Evolutionary conservation across 2,329 filamentous ascomycete genomes (phyloP).

Genomic region (Kalaharituber pfeilii): DNA sequence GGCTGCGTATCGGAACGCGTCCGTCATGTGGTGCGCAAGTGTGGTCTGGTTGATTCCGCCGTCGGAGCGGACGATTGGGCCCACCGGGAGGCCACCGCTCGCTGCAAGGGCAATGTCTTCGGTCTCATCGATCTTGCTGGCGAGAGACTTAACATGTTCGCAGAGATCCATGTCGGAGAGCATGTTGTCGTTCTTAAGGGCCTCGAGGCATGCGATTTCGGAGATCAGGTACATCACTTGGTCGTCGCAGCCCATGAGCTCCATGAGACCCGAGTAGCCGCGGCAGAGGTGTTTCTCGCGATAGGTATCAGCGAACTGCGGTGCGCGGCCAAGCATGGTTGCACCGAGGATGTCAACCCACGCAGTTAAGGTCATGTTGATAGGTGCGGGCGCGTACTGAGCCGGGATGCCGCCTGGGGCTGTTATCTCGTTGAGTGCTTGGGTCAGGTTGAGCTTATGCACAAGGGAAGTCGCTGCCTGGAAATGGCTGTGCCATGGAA

Average conservation of each 20-base stretch:
- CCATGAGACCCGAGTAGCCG: constrained; percentile 55
- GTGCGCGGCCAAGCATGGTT: constrained; percentile 74
- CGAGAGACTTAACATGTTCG: constrained; percentile 74
- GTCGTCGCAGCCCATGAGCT: constrained; percentile 96
- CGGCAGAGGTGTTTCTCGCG: constrained; percentile 67
- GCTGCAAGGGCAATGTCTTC: constrained; percentile 41
- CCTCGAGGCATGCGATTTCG: constrained; percentile 89
- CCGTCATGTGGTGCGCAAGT: constrained; percentile 73
- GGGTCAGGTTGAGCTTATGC: constrained; percentile 63
- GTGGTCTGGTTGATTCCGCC: constrained; percentile 67
- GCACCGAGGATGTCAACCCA: constrained; percentile 97
- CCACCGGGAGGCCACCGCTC: constrained; percentile 39
- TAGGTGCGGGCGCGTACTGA: constrained; percentile 37
- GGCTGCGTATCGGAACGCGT: constrained; percentile 77
- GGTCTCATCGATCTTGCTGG: constrained; percentile 66
- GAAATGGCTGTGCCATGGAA: constrained; percentile 95
- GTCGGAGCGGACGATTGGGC: constrained; percentile 41
- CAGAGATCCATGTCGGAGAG: constrained; percentile 67
- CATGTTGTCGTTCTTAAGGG: constrained; percentile 65
- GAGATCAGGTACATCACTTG: constrained; percentile 95
- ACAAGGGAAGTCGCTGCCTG: constrained; percentile 75
- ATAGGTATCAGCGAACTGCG: constrained; percentile 86
- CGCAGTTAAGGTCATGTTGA: constrained; percentile 84
- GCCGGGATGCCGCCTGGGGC: not conserved
- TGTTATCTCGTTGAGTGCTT: constrained; percentile 38